phyloP scores from a whole-genome alignment of 345 rosid species.

The Toxicodendron radicans region DNA sequence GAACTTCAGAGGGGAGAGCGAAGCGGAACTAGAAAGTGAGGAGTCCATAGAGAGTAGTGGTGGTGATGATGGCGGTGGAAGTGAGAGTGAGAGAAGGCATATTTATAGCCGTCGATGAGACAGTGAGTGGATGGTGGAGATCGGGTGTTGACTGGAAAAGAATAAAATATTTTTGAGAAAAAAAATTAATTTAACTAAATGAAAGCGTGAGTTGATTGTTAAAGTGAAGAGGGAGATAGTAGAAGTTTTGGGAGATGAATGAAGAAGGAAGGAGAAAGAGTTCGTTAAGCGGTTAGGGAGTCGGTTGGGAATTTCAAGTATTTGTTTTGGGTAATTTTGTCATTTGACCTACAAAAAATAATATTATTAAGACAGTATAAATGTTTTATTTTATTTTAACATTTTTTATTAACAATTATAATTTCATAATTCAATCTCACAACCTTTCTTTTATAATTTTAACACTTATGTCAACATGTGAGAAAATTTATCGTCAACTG shows the following conservation, averaged over 20 bases:
- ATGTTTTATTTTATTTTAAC: too few species aligned
- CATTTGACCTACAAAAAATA: neutral
- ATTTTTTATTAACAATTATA: too few species aligned
- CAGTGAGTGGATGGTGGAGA: neutral
- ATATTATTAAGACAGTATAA: too few species aligned
- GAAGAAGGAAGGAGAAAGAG: neutral
- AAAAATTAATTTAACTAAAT: neutral
- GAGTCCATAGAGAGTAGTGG: slow-evolving; percentile 27
- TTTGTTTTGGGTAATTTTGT: neutral
- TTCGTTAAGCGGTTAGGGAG: neutral
- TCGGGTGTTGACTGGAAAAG: neutral
- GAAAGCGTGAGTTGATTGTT: neutral
- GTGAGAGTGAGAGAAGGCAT: neutral
- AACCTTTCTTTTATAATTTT: too few species aligned
- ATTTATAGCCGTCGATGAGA: slow-evolving; percentile 27
- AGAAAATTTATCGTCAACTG: too few species aligned
- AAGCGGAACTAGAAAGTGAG: slow-evolving; percentile 42
- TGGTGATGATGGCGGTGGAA: neutral
- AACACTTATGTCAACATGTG: too few species aligned
- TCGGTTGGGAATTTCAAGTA: neutral
- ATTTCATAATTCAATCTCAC: too few species aligned
- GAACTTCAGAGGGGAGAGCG: slow-evolving; percentile 26
- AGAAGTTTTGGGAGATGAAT: neutral
- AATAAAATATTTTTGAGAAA: neutral
- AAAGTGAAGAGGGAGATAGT: neutral